phyloP scores from a whole-genome alignment of 139 green algal species.

The Pseudopediastrum boryanum region DNA sequence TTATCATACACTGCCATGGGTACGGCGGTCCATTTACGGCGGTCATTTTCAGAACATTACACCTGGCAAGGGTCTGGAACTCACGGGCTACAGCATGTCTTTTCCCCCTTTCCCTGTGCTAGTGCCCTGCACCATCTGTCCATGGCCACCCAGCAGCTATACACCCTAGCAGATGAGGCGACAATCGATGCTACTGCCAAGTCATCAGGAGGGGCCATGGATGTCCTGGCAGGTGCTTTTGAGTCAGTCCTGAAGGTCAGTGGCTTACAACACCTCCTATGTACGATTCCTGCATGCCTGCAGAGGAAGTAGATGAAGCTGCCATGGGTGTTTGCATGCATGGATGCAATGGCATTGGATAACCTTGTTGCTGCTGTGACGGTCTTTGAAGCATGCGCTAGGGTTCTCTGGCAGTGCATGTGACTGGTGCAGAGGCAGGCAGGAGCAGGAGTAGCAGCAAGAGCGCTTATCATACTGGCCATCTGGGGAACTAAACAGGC shows the following conservation, averaged over 20 bases:
- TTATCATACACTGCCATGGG: background rate
- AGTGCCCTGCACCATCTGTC: conserved; percentile 4
- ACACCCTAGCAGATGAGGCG: conserved; percentile 45
- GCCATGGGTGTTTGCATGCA: too few relatives aligned
- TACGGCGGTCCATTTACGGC: background rate
- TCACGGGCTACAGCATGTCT: background rate
- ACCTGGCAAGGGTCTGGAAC: background rate
- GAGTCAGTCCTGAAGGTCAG: conserved; percentile 76
- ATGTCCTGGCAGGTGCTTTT: conserved; percentile 71
- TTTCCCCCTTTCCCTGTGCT: background rate
- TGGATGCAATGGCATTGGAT: background rate
- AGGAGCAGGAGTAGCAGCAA: background rate
- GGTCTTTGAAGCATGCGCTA: background rate
- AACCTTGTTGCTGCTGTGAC: background rate
- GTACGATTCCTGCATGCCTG: conserved; percentile 5
- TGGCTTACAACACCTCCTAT: background rate
- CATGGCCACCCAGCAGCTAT: conserved; percentile 13
- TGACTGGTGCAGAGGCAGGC: background rate
- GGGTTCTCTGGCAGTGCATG: background rate
- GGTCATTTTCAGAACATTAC: background rate
- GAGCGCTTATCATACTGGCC: too few relatives aligned
- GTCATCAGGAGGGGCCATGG: conserved; percentile 63
- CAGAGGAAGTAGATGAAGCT: background rate
- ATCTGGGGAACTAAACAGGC: too few relatives aligned
- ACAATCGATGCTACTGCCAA: conserved; percentile 10